A percentile compares a stretch with the other conserved stretches of the same genome.
Conservation (phyloP, 1,284 basidiomycete species). For the Hypsizygus ulmarius region DNA sequence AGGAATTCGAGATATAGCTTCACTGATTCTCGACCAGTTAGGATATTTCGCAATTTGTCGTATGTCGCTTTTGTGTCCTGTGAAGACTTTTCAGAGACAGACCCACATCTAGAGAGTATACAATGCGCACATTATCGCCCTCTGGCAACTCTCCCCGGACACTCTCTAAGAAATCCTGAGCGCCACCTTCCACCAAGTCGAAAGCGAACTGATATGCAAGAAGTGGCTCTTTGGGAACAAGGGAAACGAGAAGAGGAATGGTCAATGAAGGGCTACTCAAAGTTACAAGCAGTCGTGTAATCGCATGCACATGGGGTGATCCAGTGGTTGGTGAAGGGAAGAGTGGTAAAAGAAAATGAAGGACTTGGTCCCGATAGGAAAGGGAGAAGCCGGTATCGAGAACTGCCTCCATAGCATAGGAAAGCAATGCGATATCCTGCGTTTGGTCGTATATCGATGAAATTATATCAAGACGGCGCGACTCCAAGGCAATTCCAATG, state of each 20-base stretch:
- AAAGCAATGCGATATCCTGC: conserved; percentile 73
- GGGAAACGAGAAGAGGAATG: conserved; percentile 64
- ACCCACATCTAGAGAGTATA: conserved; percentile 11
- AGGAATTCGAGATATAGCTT: conserved; percentile 93
- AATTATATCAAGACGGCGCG: conserved; percentile 83
- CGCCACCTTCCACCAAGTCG: conserved; percentile 89
- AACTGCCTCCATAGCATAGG: conserved; percentile 89
- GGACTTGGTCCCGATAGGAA: conserved; percentile 79
- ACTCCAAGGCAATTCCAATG: conserved; percentile 91
- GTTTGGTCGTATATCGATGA: conserved; percentile 72
- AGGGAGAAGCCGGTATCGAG: conserved; percentile 82
- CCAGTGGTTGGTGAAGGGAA: conserved; percentile 70
- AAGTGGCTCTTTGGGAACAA: conserved; percentile 69
- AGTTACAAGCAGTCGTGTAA: conserved; percentile 88
- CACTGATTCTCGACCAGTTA: conserved; percentile 87
- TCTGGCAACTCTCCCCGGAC: conserved; percentile 64
- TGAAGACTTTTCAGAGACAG: conserved; percentile 12
- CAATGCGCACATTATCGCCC: conserved; percentile 53
- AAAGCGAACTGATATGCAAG: conserved; percentile 93
- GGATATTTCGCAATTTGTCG: conserved; percentile 75
- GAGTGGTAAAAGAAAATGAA: conserved; percentile 81
- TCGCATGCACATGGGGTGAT: conserved; percentile 68
- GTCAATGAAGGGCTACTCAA: conserved; percentile 77
- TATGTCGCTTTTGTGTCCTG: conserved; percentile 62
- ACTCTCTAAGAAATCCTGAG: conserved; percentile 86